phyloP scores from a whole-genome alignment of 192 early-diverging fungal species.

The Anaeromyces robustus region DNA sequence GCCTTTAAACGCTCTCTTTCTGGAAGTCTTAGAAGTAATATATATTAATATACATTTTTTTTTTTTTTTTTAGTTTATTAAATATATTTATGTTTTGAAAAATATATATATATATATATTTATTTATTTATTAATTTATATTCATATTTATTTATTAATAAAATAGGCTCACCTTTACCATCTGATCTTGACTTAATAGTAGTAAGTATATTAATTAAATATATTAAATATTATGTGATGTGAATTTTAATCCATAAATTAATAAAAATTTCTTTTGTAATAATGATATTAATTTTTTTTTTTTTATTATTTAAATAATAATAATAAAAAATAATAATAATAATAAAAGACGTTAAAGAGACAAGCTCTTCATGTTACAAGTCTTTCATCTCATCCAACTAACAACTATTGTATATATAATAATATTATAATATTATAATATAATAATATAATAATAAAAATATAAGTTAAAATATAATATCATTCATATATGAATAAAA shows the following conservation, averaged over 20 bases:
- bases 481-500: too few species aligned
- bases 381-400: conserved; percentile 19
- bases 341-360: not conserved
- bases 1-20: conserved; percentile 28
- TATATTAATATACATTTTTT: too few species aligned
- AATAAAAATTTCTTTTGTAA: not conserved
- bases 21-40: conserved; percentile 3
- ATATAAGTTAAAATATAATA: too few species aligned
- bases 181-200: conserved; percentile 17
- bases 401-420: conserved; percentile 2
- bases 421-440: too few species aligned
- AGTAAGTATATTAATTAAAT: conserved; percentile 23
- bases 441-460: too few species aligned
- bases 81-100: conserved; percentile 7
- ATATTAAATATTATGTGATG: conserved; percentile 16
- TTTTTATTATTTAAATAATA: too few species aligned
- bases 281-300: not conserved
- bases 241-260: too few species aligned
- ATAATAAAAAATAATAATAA: not conserved
- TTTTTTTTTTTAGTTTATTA: too few species aligned
- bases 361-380: conserved; percentile 9
- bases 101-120: conserved; percentile 16
- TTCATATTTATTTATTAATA: conserved; percentile 11
- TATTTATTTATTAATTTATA: conserved; percentile 7
- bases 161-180: not conserved